Conservation (phyloP, 2,329 filamentous ascomycete species). For the Whalleya microplaca region DNA sequence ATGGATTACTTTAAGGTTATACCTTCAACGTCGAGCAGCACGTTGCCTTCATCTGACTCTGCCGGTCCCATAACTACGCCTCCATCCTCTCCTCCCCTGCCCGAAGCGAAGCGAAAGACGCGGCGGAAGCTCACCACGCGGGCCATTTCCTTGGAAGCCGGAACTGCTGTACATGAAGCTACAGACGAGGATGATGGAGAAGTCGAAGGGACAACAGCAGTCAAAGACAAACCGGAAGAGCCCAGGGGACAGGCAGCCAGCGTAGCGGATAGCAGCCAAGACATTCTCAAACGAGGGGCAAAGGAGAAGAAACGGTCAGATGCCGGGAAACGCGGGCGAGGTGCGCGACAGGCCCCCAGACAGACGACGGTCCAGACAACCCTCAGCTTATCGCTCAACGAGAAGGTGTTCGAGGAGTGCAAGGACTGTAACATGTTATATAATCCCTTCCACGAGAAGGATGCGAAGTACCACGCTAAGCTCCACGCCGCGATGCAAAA, state of each 20-base stretch:
- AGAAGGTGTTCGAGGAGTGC: slow-evolving; percentile 45
- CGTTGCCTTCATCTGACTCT: slow-evolving; percentile 17
- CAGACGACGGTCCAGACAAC: slow-evolving; percentile 44
- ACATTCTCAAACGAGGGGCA: slow-evolving; percentile 14
- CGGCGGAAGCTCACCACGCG: slow-evolving; percentile 40
- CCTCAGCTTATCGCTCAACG: slow-evolving; percentile 43
- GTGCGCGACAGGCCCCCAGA: too few relatives aligned
- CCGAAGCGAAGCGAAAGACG: slow-evolving; percentile 26
- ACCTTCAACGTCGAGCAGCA: slow-evolving; percentile 20
- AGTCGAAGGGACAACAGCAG: neutral
- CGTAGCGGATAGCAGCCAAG: slow-evolving; percentile 13
- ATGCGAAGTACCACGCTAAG: slow-evolving; percentile 46
- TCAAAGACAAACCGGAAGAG: neutral
- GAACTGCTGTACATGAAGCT: slow-evolving; percentile 8
- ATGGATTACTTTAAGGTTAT: slow-evolving; percentile 36
- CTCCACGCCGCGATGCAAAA: slow-evolving; percentile 38
- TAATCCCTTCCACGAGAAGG: slow-evolving; percentile 49
- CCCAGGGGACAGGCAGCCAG: neutral
- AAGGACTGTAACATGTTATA: slow-evolving; percentile 49
- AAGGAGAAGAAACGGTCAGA: slow-evolving; percentile 9
- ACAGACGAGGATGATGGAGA: slow-evolving; percentile 6
- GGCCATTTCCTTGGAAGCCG: slow-evolving; percentile 14
- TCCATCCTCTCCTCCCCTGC: slow-evolving; percentile 36
- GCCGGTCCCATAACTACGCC: slow-evolving; percentile 32
- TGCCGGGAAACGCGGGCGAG: slow-evolving; percentile 10